A percentile compares a stretch with the other conserved stretches of the same genome.
phyloP scores from a whole-genome alignment of 768 basidiomycete species.

The Sistotremastrum suecicum region DNA sequence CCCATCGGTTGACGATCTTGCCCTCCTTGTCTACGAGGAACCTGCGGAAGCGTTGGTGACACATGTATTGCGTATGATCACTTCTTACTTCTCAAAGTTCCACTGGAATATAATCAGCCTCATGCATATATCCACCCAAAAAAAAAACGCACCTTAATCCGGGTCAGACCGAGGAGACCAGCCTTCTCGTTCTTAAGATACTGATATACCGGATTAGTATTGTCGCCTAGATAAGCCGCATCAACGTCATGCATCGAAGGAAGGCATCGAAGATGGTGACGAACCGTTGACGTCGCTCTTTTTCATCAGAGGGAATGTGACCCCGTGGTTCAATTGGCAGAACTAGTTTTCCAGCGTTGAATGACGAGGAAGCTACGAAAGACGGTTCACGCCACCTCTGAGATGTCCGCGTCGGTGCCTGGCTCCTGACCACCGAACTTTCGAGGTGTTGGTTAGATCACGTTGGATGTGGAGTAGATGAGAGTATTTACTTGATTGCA shows the following conservation, averaged over 20 bases:
- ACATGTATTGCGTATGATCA: background rate
- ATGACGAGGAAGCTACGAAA: background rate
- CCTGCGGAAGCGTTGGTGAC: conserved; percentile 8
- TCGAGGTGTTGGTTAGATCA: background rate
- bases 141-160: conserved; percentile 48
- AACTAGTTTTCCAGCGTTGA: conserved; percentile 24
- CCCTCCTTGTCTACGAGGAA: conserved; percentile 74
- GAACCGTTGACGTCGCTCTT: conserved; percentile 86
- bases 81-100: conserved; percentile 67
- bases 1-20: conserved; percentile 61
- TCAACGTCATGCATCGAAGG: background rate
- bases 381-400: conserved; percentile 13
- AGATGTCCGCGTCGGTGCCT: conserved; percentile 60
- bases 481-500: conserved; percentile 55
- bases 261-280: conserved; percentile 51
- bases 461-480: background rate
- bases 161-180: conserved; percentile 51
- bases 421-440: conserved; percentile 84
- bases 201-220: conserved; percentile 37
- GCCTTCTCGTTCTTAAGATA: conserved; percentile 75
- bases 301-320: conserved; percentile 82
- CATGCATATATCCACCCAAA: background rate
- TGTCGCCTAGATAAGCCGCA: too few species aligned
- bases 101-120: conserved; percentile 30
- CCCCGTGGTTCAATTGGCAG: conserved; percentile 74